Conservation (phyloP, 106 monocot species). For the Amphibolis antarctica region DNA sequence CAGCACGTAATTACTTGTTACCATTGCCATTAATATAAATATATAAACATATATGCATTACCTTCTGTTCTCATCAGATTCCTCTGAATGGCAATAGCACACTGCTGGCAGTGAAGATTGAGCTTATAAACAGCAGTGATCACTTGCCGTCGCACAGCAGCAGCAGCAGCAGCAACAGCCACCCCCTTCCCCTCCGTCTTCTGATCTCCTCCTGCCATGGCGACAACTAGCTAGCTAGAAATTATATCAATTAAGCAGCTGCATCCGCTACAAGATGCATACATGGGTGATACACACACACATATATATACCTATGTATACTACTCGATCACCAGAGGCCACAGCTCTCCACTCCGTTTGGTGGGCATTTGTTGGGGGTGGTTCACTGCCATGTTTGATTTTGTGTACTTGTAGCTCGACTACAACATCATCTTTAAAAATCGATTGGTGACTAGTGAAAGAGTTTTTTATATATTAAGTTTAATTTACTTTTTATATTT, state of each 20-base stretch:
- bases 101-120: conserved; percentile 58
- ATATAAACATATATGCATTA: too few relatives aligned
- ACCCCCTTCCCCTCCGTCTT: conserved; percentile 16
- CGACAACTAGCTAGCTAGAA: background rate
- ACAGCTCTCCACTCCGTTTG: background rate
- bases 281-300: background rate
- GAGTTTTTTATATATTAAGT: too few relatives aligned
- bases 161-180: too few relatives aligned
- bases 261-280: background rate
- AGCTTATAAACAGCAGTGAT: conserved; percentile 63
- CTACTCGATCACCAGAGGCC: too few relatives aligned
- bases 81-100: conserved; percentile 37
- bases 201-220: conserved; percentile 25
- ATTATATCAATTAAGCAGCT: too few relatives aligned
- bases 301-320: background rate
- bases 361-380: background rate
- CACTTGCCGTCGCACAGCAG: conserved; percentile 22
- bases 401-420: too few relatives aligned
- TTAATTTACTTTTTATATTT: too few relatives aligned
- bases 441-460: too few relatives aligned
- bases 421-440: too few relatives aligned
- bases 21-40: too few relatives aligned
- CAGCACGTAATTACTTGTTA: background rate
- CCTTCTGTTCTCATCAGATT: conserved; percentile 27
- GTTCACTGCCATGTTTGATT: background rate